phyloP scores from a whole-genome alignment of 1,139 yeast genomes.

The Magnusiomyces paraingens region DNA sequence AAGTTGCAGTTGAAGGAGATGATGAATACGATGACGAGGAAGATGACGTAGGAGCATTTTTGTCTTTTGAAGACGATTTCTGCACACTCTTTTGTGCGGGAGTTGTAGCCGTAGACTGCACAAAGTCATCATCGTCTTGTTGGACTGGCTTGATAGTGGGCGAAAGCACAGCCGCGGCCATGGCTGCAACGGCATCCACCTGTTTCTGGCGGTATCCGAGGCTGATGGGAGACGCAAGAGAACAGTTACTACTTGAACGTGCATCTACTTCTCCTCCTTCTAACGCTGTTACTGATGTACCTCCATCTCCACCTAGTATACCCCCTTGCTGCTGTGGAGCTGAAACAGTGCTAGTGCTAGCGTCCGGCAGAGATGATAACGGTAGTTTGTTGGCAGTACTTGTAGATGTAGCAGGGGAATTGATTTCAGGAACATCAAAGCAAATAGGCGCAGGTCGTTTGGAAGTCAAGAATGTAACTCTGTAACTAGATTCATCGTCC shows the following conservation, averaged over 20 bases:
- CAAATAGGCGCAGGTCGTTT: neutral
- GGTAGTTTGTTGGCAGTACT: neutral
- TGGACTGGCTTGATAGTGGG: neutral
- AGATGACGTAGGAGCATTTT: neutral
- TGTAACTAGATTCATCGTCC: slow-evolving; percentile 66
- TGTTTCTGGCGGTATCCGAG: neutral
- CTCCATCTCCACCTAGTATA: neutral
- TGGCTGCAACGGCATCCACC: slow-evolving; percentile 1
- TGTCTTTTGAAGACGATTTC: neutral
- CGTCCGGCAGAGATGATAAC: neutral
- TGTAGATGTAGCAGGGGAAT: neutral
- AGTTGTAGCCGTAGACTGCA: neutral
- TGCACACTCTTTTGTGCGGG: neutral
- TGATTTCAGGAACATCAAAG: neutral
- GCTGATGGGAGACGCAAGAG: neutral
- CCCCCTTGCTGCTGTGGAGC: neutral
- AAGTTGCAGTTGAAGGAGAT: neutral
- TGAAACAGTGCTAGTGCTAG: neutral
- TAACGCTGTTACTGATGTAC: neutral
- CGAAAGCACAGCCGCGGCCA: neutral
- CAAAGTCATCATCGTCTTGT: too few species aligned
- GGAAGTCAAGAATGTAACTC: slow-evolving; percentile 52
- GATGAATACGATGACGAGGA: neutral
- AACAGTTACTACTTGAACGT: too few species aligned
- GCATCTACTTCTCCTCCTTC: neutral